Percentiles rank a stretch among this genome's conserved stretches.
These are phyloP conservation scores for Fusarium drepaniforme DNA, from an alignment of 2,329 filamentous ascomycete species.

Conservation along the genomic window DNA sequence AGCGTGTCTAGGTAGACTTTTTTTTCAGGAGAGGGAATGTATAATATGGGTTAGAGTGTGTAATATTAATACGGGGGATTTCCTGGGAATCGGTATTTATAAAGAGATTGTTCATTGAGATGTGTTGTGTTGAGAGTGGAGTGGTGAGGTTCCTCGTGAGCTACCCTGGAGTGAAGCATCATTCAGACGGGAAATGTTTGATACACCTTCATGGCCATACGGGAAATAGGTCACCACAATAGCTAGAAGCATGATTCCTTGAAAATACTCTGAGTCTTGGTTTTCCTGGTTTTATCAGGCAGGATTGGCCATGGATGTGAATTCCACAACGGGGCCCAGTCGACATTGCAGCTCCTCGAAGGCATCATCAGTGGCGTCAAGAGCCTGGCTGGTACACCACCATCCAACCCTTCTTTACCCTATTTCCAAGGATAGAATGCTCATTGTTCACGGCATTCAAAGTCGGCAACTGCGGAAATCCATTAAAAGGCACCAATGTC, in stretches of 20 bases:
- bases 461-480: neutral
- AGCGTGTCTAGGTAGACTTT: conserved; percentile 27
- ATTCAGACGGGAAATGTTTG: neutral
- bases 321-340: no score
- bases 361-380: neutral
- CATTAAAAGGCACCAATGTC: neutral
- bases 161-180: neutral
- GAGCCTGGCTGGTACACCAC: neutral
- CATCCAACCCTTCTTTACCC: neutral
- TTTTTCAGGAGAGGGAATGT: conserved; percentile 25
- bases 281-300: neutral
- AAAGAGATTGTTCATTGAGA: conserved; percentile 13
- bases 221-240: neutral
- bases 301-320: neutral
- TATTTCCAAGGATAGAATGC: neutral
- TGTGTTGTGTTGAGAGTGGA: neutral
- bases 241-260: neutral
- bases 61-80: conserved; percentile 38
- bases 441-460: neutral
- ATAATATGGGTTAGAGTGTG: conserved; percentile 30
- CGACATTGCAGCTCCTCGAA: neutral
- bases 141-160: neutral
- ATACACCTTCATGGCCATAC: neutral
- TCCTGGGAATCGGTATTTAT: conserved; percentile 5
- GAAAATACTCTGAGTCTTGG: neutral